Evolutionary conservation across 2,329 filamentous ascomycete species (phyloP).

Genomic region (Curvularia eragrostidis): DNA sequence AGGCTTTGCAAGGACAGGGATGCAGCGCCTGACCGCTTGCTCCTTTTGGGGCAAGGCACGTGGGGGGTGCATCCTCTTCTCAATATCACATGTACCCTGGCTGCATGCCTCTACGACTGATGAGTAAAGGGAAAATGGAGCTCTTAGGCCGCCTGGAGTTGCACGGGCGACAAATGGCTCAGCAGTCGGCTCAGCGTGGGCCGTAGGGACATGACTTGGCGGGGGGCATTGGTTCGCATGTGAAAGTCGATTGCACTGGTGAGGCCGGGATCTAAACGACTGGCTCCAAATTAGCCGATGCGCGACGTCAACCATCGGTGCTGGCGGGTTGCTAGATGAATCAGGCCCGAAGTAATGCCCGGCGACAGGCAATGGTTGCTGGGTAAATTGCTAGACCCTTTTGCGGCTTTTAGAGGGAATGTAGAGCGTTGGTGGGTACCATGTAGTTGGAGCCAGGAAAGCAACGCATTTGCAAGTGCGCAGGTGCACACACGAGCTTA

Average conservation of each 20-base stretch:
- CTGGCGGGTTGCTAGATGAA: slow-evolving; percentile 14
- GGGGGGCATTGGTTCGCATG: slow-evolving; percentile 19
- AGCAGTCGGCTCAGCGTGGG: not conserved
- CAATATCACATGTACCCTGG: slow-evolving; percentile 17
- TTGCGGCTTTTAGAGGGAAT: not conserved
- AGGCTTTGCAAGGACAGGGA: slow-evolving; percentile 26
- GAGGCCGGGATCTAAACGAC: slow-evolving; percentile 24
- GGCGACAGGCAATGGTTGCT: slow-evolving; percentile 2
- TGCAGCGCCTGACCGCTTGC: slow-evolving; percentile 23
- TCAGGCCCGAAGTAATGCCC: slow-evolving; percentile 19
- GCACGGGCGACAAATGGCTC: not conserved
- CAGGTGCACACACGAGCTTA: slow-evolving; percentile 6
- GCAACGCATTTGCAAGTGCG: slow-evolving; percentile 7
- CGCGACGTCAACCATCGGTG: slow-evolving; percentile 22
- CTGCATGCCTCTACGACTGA: slow-evolving; percentile 9
- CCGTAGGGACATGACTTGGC: not conserved
- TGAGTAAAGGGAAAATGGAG: slow-evolving; percentile 2
- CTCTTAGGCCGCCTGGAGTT: not conserved
- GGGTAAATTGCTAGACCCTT: slow-evolving; percentile 13
- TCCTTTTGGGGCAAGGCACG: slow-evolving; percentile 28
- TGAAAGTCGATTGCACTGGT: slow-evolving; percentile 18
- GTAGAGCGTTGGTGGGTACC: slow-evolving; percentile 2
- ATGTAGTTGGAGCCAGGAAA: slow-evolving; percentile 8
- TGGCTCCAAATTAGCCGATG: slow-evolving; percentile 20
- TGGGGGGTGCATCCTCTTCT: slow-evolving; percentile 23